Percentiles rank a stretch among this genome's conserved stretches.
Conservation (phyloP, 2,329 filamentous ascomycete species). For the Neonectria sp. region DNA sequence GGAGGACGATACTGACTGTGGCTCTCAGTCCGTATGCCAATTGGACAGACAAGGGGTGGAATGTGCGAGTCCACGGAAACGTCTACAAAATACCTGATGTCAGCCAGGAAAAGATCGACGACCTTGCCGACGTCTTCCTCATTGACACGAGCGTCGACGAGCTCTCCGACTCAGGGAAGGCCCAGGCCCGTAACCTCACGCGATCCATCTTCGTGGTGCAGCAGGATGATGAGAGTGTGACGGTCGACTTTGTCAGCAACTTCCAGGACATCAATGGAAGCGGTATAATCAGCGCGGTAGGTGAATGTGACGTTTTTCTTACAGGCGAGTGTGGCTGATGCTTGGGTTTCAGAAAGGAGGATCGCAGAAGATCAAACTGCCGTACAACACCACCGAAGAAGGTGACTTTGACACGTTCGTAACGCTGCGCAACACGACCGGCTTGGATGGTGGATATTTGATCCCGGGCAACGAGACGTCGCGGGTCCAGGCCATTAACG, state of each 20-base stretch:
- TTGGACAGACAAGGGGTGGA: conserved; percentile 85
- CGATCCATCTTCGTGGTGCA: conserved; percentile 83
- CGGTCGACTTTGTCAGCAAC: conserved; percentile 69
- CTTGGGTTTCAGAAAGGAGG: conserved; percentile 62
- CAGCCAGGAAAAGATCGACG: conserved; percentile 73
- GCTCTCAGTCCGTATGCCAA: conserved; percentile 74
- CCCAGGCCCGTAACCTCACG: conserved; percentile 81
- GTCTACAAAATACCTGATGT: conserved; percentile 86
- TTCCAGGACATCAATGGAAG: conserved; percentile 66
- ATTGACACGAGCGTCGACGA: conserved; percentile 74
- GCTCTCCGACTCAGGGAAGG: conserved; percentile 71
- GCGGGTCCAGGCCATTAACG: conserved; percentile 76
- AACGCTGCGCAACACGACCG: conserved; percentile 71
- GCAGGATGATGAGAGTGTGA: conserved; percentile 75
- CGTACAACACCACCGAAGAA: conserved; percentile 75
- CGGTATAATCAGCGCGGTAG: conserved; percentile 63
- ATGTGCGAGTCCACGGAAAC: conserved; percentile 82
- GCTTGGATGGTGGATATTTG: conserved; percentile 64
- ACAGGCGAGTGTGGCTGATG: conserved; percentile 19
- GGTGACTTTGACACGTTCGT: conserved; percentile 84
- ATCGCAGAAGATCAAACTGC: conserved; percentile 73
- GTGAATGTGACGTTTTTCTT: not conserved
- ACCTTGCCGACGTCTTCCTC: conserved; percentile 79
- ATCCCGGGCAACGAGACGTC: conserved; percentile 75
- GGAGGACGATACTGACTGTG: not conserved